Evolutionary conservation across 2,329 filamentous ascomycete species (phyloP).

Genomic region (Periconia sp.): DNA sequence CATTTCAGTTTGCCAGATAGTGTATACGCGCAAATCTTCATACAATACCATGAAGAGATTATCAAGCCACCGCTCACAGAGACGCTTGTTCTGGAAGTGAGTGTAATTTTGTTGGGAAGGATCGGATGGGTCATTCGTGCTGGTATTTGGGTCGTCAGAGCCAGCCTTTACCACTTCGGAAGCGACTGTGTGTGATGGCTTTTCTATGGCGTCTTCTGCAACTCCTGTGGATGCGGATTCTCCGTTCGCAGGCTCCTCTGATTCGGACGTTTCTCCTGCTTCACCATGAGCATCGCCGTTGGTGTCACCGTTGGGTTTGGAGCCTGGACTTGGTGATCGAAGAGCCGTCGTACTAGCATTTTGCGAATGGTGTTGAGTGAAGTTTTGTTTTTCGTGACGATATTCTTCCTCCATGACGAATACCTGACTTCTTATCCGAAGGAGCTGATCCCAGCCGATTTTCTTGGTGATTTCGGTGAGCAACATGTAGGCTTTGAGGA

Average conservation of each 20-base stretch:
- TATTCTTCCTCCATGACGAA: constrained; percentile 99
- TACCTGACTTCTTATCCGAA: constrained; percentile 93
- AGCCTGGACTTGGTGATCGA: constrained; percentile 62
- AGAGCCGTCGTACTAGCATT: constrained; percentile 80
- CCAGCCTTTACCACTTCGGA: constrained; percentile 77
- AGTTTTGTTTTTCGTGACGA: constrained; percentile 74
- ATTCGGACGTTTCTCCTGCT: constrained; percentile 22
- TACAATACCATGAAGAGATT: constrained; percentile 99
- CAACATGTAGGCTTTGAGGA: constrained; percentile 90
- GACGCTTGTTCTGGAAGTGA: constrained; percentile 92
- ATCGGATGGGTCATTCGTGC: constrained; percentile 51
- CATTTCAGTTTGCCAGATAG: constrained; percentile 98
- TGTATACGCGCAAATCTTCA: constrained; percentile 96
- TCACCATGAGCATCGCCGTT: constrained; percentile 28
- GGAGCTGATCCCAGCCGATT: constrained; percentile 95
- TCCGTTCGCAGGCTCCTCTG: constrained; percentile 36
- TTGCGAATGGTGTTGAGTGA: constrained; percentile 53
- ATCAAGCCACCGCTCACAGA: constrained; percentile 97
- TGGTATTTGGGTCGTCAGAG: constrained; percentile 57
- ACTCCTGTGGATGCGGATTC: constrained; percentile 28
- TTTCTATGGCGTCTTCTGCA: constrained; percentile 62
- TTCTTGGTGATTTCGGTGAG: constrained; percentile 94
- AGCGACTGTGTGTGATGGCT: constrained; percentile 76
- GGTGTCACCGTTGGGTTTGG: constrained; percentile 44
- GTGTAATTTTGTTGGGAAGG: constrained; percentile 69